Evolutionary conservation across 805 yeast species (phyloP).

Genomic region (Lipomyces kockii): DNA sequence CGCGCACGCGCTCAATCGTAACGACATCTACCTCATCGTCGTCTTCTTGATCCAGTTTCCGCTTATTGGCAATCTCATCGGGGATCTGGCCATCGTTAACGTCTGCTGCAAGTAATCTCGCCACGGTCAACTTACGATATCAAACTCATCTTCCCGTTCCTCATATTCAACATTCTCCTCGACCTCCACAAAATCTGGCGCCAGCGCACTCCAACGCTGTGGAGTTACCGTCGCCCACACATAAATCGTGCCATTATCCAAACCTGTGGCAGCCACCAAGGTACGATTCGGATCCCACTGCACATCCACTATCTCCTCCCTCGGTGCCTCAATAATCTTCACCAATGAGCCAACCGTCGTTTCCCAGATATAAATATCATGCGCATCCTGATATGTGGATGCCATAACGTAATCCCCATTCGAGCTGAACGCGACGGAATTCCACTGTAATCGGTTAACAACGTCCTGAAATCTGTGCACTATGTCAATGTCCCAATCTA

Average conservation of each 20-base stretch:
- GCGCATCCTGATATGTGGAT: constrained; percentile 84
- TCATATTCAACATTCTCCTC: constrained; percentile 88
- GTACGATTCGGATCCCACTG: constrained; percentile 84
- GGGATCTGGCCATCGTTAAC: constrained; percentile 38
- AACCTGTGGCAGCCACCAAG: constrained; percentile 77
- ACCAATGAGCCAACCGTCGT: constrained; percentile 84
- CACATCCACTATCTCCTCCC: constrained; percentile 82
- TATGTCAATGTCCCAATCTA: constrained; percentile 59
- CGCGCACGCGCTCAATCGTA: constrained; percentile 63
- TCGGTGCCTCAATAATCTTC: constrained; percentile 87
- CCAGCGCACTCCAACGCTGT: constrained; percentile 94
- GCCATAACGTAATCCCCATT: constrained; percentile 86
- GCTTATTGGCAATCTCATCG: constrained; percentile 65
- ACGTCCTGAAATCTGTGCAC: constrained; percentile 89
- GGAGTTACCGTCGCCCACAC: constrained; percentile 82
- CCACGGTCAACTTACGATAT: constrained; percentile 51
- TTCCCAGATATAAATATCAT: constrained; percentile 92
- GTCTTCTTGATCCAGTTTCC: constrained; percentile 67
- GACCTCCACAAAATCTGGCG: constrained; percentile 94
- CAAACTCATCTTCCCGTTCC: constrained; percentile 92
- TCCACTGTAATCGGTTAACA: constrained; percentile 88
- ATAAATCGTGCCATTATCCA: constrained; percentile 80
- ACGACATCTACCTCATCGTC: constrained; percentile 66
- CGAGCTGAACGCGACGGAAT: constrained; percentile 72
- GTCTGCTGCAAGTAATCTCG: neutral